Evolutionary conservation across 768 basidiomycete genomes (phyloP).

Genomic region (Psilocybe tampanensis): DNA sequence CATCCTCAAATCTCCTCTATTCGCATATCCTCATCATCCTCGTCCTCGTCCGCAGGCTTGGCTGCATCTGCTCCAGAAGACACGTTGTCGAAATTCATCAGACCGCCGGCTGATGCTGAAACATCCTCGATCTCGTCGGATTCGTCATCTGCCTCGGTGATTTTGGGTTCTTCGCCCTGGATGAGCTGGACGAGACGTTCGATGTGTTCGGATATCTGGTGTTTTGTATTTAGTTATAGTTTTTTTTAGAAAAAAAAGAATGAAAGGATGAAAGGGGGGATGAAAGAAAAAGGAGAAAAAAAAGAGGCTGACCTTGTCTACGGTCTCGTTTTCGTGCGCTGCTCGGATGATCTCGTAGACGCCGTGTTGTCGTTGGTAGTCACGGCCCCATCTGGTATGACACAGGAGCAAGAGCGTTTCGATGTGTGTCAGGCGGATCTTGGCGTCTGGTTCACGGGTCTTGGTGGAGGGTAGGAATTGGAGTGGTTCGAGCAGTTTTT

Average conservation of each 20-base stretch:
- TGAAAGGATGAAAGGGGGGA: conserved; percentile 6
- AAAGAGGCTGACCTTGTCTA: conserved; percentile 62
- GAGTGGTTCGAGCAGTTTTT: conserved; percentile 77
- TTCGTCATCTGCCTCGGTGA: conserved; percentile 38
- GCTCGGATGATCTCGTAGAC: conserved; percentile 85
- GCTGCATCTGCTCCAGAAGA: conserved; percentile 4
- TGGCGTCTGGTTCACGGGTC: conserved; percentile 75
- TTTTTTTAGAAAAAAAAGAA: background rate
- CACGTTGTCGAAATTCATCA: conserved; percentile 7
- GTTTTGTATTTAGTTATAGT: background rate
- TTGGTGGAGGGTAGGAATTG: conserved; percentile 91
- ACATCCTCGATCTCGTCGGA: conserved; percentile 21
- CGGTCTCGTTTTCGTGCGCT: conserved; percentile 76
- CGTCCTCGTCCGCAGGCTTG: conserved; percentile 28
- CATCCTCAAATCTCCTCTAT: conserved; percentile 70
- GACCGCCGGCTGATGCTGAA: conserved; percentile 7
- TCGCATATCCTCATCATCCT: conserved; percentile 69
- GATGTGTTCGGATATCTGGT: conserved; percentile 82
- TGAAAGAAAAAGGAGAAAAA: background rate
- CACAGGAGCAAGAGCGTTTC: conserved; percentile 89
- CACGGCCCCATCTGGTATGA: conserved; percentile 87
- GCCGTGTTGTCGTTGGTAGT: conserved; percentile 76
- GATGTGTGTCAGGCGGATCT: conserved; percentile 79
- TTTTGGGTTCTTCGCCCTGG: conserved; percentile 71
- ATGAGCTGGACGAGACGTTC: conserved; percentile 88